Base-by-base conservation (phyloP, 2,329 filamentous ascomycete species). In the Ascocoryne sarcoides region DNA sequence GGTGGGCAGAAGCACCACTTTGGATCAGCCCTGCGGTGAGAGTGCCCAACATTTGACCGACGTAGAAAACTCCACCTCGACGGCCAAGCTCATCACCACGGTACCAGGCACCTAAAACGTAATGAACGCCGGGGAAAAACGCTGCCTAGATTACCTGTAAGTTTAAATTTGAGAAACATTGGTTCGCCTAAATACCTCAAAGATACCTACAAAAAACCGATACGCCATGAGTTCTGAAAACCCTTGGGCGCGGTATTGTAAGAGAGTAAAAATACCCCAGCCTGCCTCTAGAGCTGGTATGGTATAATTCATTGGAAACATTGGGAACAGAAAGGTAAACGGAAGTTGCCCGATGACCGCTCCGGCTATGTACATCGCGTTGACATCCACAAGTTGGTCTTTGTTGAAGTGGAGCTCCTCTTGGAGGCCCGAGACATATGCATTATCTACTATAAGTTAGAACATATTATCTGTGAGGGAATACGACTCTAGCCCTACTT, bases 141-240 rank as follows among this genome's bases (percentile, higher is more conserved):
- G 58, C 59, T 26, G 58, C 56, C 42, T 62, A 10, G n/a, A n/a
- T n/a, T n/a, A n/a, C n/a, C n/a, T n/a, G n/a, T n/a, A n/a, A n/a
- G n/a, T n/a, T n/a, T n/a, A n/a, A n/a, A n/a, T n/a, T n/a, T n/a
- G n/a, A n/a, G n/a, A n/a, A n/a, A n/a, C n/a, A n/a, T n/a, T n/a
- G n/a, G n/a, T n/a, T n/a, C n/a, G 9, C 26, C 16, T 4, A 37
- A 35, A 10, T 46, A 59, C 64, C 54, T 76, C 71, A 42, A 76
- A 74, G 53, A 66, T 66, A 0, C 70, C 70, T 3, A 76, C 67
- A 1, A 75, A 45, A 40, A 77, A 76, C 2, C 73, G 63, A 51
- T 73, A 73, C 0, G 68, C 68, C 33, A 66, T 66, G 7, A 75
- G 42, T 37, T 76, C 72, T 0, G 65, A 63, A 45, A 65, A 75